A percentile compares a stretch with the other conserved stretches of the same genome.
Conservation (phyloP, 306 rosid species). For the Cicer judaicum region DNA sequence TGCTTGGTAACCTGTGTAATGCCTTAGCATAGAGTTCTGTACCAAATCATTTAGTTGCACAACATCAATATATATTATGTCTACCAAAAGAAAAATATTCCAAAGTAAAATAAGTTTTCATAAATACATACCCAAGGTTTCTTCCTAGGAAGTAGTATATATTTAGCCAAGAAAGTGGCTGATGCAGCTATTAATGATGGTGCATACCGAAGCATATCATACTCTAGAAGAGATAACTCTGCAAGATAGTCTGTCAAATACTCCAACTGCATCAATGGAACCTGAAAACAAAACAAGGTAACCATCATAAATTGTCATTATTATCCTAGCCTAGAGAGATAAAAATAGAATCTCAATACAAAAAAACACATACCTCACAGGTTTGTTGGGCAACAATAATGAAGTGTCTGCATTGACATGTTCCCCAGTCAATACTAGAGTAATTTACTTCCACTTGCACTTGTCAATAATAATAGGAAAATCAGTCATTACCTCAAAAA, state of each 20-base stretch:
- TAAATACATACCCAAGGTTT: conserved; percentile 70
- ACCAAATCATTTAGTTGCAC: conserved; percentile 35
- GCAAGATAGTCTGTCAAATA: conserved; percentile 62
- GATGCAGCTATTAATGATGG: conserved; percentile 75
- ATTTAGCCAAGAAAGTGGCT: conserved; percentile 71
- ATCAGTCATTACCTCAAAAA: conserved; percentile 64
- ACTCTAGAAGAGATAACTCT: conserved; percentile 67
- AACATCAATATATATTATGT: conserved; percentile 5
- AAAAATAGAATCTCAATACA: conserved; percentile 19
- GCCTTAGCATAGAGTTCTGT: conserved; percentile 63
- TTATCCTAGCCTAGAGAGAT: not conserved
- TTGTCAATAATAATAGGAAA: conserved; percentile 32
- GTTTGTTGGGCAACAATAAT: conserved; percentile 54
- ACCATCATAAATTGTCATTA: conserved; percentile 20
- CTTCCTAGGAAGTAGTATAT: conserved; percentile 55
- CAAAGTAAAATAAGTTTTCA: conserved; percentile 26
- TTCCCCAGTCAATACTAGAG: conserved; percentile 44
- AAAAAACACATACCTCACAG: conserved; percentile 55
- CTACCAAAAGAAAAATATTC: conserved; percentile 33
- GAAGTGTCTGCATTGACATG: conserved; percentile 59
- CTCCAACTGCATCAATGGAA: conserved; percentile 55
- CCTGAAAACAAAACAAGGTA: conserved; percentile 48
- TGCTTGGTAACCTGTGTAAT: conserved; percentile 62
- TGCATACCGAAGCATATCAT: conserved; percentile 57
- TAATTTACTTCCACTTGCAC: not conserved